Evolutionary conservation across 225 moss, liverwort and hornwort genomes (phyloP), one percentile per base, ranked within the genome.

Genomic region (Pseudisothecium myosuroides): DNA sequence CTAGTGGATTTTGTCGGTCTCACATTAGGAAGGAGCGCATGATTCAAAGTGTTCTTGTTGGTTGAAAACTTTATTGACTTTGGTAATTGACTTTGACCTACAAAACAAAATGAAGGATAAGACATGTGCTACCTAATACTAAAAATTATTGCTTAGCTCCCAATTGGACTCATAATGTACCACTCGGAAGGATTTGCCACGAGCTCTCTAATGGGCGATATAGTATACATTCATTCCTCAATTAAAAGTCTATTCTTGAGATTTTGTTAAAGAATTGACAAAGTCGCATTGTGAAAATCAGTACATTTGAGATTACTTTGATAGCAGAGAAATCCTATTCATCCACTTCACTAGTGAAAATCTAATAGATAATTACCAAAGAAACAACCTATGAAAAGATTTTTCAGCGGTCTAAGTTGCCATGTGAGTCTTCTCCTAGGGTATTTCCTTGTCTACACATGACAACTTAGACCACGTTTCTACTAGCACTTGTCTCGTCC

Each of bases 181-280:
- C 26, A 49, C 6, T 37, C 0, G 7, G 7, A 49, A 50, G 4
- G 7, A 22, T 49, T 83, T 65, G 15, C 11, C 2, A 22, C 0
- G 0, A 45, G 2, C 2, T 82, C 14, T 43, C 5, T 17, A 49
- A 7, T 4, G 1, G 2, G n/a, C n/a, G n/a, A n/a, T n/a, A n/a
- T n/a, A n/a, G 45, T 6, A 8, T 45, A 60, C 14, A 31, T 43
- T 43, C 14, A 21, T 81, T 19, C 26, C 6, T 55, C 6, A 20
- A 60, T 12, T 19, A 4, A 21, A 43, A 81, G 9, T 60, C 6
- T 13, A 43, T 3, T 59, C 8, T 20, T 39, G 59, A 41, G 60
- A 21, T 39, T 19, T 2, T 56, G 1, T 19, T 31, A 21, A 81
- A 81, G 20, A 61, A 19, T 61, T 61, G 20, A 31, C 2, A 31